Evolutionary conservation across 768 basidiomycete genomes (phyloP), one percentile per base, ranked within the genome.

Genomic region (Dioszegia crocea): DNA sequence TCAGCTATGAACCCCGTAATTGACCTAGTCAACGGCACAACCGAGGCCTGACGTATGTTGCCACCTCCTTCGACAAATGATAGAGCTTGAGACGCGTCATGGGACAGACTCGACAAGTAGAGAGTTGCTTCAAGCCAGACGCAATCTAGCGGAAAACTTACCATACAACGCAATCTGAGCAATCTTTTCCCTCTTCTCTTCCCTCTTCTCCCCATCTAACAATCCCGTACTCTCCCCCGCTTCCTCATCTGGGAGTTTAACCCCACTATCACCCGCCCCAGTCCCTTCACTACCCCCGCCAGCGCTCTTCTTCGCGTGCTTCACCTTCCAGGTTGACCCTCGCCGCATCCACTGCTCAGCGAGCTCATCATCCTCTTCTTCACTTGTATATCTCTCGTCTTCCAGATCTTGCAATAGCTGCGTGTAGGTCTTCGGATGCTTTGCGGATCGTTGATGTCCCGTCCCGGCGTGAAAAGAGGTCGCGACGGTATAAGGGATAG

Each of bases 111-210:
- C n/a, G n/a, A n/a, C n/a, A n/a, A n/a, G n/a, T n/a, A n/a, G n/a
- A n/a, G n/a, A n/a, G n/a, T n/a, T n/a, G n/a, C n/a, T n/a, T n/a
- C n/a, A n/a, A n/a, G n/a, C n/a, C n/a, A n/a, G n/a, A n/a, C 8
- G 9, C 14, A 16, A 30, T 1, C 12, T 12, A 23, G 10, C 23
- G 17, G 24, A 49, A 10, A 17, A 68, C 68, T 49, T 29, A 73
- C 73, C 66, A 59, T 76, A 73, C 33, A 76, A 39, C 29, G 75
- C 75, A 24, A 76, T 29, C 39, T 56, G 64, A 3, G 69, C 71
- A 6, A 67, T 48, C 44, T 61, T 61, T 24, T 76, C 75, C 39
- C 73, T 63, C 44, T 57, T 68, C 45, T 64, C 68, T 26, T 72
- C 70, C 52, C 61, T 61, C 33, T 60, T 60, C 41, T 48, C 1